These are phyloP conservation scores for Blastobotrys illinoisensis DNA, from an alignment of 1,139 yeast genomes.

Conservation along the genomic window DNA sequence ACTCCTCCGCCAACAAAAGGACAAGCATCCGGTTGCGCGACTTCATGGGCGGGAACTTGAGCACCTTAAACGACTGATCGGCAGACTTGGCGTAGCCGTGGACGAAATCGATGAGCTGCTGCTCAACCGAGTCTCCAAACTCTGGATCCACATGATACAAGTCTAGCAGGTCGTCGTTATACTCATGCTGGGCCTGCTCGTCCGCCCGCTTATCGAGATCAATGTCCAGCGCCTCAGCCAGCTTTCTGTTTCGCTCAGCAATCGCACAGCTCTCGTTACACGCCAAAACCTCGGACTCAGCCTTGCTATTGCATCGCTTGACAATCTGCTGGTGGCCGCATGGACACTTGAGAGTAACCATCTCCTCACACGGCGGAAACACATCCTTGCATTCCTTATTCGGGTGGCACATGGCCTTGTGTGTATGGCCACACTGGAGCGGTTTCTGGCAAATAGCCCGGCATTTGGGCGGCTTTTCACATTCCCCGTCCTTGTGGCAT, in stretches of 20 bases:
- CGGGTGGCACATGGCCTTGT: conserved; percentile 59
- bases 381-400: conserved; percentile 47
- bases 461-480: conserved; percentile 29
- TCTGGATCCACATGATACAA: conserved; percentile 29
- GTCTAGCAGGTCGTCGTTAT: conserved; percentile 25
- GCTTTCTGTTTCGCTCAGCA: conserved; percentile 51
- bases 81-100: conserved; percentile 30
- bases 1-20: conserved; percentile 60
- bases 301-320: conserved; percentile 14
- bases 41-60: conserved; percentile 71
- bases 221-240: conserved; percentile 58
- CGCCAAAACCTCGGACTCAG: conserved; percentile 30
- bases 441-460: conserved; percentile 51
- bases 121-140: conserved; percentile 46
- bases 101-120: conserved; percentile 46
- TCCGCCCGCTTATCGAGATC: conserved; percentile 16
- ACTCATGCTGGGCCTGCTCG: conserved; percentile 19
- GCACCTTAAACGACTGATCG: conserved; percentile 31
- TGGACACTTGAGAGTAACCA: conserved; percentile 48
- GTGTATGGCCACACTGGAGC: conserved; percentile 63
- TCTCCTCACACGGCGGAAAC: conserved; percentile 44
- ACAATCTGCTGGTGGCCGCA: conserved; percentile 53
- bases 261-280: conserved; percentile 72
- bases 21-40: conserved; percentile 64
- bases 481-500: conserved; percentile 44